Evolutionary conservation across 2,329 filamentous ascomycete genomes (phyloP), one percentile per base, ranked within the genome.

Genomic region (Ceratocystiopsis minuta): DNA sequence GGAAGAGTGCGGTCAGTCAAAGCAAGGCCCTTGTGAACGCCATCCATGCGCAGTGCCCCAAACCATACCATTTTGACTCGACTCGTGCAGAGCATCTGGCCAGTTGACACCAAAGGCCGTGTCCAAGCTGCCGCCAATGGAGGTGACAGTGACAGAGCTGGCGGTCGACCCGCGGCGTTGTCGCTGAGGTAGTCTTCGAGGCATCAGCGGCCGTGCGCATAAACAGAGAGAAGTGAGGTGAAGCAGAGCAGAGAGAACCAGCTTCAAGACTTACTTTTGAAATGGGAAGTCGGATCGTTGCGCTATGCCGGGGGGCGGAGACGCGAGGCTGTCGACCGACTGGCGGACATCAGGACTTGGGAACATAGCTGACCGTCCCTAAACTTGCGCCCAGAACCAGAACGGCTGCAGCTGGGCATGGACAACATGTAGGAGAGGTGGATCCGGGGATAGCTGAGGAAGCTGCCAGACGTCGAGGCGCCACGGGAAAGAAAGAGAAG

Each of bases 111-210:
- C 65, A 2, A 70, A 63, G n/a, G 74, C 71, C 10, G 73, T 76
- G 55, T 94, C 85, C 46, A 93, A 64, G 33, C 75, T 70, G n/a
- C 85, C 85, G 46, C 86, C 86, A 55, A 93, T 76, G 31, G 87
- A 95, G 55, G 79, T 76, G 51, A 88, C 75, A 17, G 79, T 76
- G 51, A 88, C 75, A 17, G 88, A 95, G 65, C 86, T 93, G 37
- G 87, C 79, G 20, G 78, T 82, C 42, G 90, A 96, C 47, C 76
- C 81, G 59, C 86, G 72, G 55, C 87, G 69, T 38, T 72, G 66
- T 14, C 55, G 24, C 24, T 28, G 54, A 13, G 61, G 54, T 35
- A 39, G 39, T 36, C 39, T 42, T 18, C 44, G 41, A 11, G 13
- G 6, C 13, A 10, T 6, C 16, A 39, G 41, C 14, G 37, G 38